Evolutionary conservation across 257 asterid genomes (phyloP).

Genomic region (Solanum megistacrolobum): DNA sequence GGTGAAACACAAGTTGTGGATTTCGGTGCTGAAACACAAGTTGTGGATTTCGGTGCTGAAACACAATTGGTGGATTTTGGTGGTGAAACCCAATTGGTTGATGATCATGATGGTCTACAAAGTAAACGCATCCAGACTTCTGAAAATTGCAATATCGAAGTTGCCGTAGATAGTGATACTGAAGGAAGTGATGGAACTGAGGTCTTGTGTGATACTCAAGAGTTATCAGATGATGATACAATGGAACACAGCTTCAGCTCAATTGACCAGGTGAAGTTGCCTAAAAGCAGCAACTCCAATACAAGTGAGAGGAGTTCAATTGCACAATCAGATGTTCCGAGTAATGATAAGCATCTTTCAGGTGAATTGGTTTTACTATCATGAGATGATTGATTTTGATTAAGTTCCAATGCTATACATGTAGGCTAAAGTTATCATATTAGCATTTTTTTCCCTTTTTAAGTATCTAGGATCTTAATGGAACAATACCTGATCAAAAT

Average conservation of each 20-base stretch:
- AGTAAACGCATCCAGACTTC: conserved; percentile 14
- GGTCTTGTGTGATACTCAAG: conserved; percentile 37
- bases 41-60: too few species aligned
- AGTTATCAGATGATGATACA: conserved; percentile 26
- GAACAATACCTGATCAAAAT: neutral
- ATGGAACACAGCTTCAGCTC: conserved; percentile 11
- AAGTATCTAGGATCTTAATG: neutral
- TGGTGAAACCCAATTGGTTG: conserved; percentile 53
- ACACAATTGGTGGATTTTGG: conserved; percentile 14
- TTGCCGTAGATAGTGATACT: conserved; percentile 19
- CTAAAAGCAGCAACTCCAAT: conserved; percentile 9
- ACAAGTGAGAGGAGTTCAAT: conserved; percentile 13
- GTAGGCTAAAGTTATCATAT: neutral
- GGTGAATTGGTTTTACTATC: conserved; percentile 14
- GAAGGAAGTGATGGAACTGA: conserved; percentile 29
- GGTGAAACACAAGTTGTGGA: conserved; percentile 16
- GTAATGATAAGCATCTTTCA: conserved; percentile 15
- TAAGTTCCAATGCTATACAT: neutral
- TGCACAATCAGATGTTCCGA: conserved; percentile 7
- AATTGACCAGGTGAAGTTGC: conserved; percentile 9
- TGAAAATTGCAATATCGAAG: conserved; percentile 24
- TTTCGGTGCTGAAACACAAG: conserved; percentile 10
- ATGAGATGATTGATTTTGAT: neutral
- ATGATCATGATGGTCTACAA: conserved; percentile 29
- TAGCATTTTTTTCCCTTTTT: neutral